Evolutionary conservation across 768 basidiomycete genomes (phyloP).

Genomic region (Boletellus sp.): DNA sequence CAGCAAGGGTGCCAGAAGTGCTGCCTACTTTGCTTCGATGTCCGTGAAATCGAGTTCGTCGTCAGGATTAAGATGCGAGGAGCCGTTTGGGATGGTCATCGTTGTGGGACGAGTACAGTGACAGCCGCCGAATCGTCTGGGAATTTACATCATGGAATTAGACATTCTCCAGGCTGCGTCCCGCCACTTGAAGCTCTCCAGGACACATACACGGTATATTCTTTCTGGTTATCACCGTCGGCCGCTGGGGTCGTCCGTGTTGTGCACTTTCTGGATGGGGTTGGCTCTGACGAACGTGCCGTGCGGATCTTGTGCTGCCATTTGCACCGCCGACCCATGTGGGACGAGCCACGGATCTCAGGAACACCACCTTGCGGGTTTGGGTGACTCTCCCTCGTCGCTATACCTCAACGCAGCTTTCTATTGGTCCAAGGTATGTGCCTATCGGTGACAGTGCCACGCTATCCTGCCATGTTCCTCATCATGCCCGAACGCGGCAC

Average conservation of each 20-base stretch:
- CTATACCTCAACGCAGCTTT: too few species aligned
- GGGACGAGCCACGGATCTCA: neutral
- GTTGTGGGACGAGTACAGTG: constrained; percentile 1
- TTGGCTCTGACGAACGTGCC: constrained; percentile 12
- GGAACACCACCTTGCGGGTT: constrained; percentile 4
- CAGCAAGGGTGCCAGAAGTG: neutral
- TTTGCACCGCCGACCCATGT: too few species aligned
- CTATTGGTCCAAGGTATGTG: constrained; percentile 2
- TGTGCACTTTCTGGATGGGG: neutral
- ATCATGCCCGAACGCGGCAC: constrained; percentile 10
- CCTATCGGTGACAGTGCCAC: constrained; percentile 5
- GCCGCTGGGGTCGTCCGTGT: neutral
- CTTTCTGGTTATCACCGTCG: neutral
- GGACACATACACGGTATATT: neutral
- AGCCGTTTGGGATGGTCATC: constrained; percentile 45
- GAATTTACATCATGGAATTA: neutral
- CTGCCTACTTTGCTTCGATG: constrained; percentile 76
- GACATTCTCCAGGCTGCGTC: neutral
- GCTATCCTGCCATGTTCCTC: neutral
- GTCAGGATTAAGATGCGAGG: constrained; percentile 36
- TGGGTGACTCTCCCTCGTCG: constrained; percentile 3
- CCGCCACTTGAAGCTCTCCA: neutral
- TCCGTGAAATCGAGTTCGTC: constrained; percentile 84
- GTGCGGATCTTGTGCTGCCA: neutral
- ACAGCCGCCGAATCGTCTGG: neutral